Evolutionary conservation across 2,329 filamentous ascomycete genomes (phyloP).

Genomic region (Sporothrix dimorphospora): DNA sequence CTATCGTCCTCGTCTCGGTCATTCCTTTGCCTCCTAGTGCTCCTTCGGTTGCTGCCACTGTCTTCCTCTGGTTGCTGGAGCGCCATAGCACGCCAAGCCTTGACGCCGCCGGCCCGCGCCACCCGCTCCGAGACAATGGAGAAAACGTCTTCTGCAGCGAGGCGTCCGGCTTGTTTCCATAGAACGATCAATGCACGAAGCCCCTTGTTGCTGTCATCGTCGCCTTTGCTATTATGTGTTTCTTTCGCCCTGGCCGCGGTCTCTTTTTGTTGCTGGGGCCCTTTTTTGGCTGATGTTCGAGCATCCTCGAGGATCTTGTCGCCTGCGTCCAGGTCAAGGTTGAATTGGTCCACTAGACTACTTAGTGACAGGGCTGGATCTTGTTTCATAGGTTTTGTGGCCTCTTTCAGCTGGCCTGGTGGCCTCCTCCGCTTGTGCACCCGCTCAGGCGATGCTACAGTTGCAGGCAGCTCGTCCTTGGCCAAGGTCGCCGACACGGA

Average conservation of each 20-base stretch:
- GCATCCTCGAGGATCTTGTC: constrained; percentile 18
- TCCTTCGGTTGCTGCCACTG: neutral
- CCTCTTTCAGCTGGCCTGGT: constrained; percentile 56
- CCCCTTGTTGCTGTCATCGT: constrained; percentile 51
- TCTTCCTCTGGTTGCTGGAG: constrained; percentile 34
- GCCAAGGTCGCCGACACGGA: neutral
- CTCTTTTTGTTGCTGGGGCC: neutral
- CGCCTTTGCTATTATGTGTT: neutral
- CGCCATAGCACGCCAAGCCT: constrained; percentile 39
- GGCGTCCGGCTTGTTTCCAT: constrained; percentile 64
- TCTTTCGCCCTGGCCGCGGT: neutral
- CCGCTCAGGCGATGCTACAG: constrained; percentile 30
- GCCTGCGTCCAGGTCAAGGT: constrained; percentile 27
- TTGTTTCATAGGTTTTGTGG: constrained; percentile 30
- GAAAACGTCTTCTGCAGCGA: constrained; percentile 71
- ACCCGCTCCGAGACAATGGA: constrained; percentile 55
- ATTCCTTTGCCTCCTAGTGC: neutral
- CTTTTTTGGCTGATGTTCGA: neutral
- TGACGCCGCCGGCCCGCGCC: constrained; percentile 44
- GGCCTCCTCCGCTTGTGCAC: constrained; percentile 44
- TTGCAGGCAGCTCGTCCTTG: neutral
- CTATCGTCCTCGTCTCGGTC: neutral
- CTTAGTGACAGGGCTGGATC: constrained; percentile 20
- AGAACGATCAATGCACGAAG: constrained; percentile 58
- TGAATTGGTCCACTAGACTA: constrained; percentile 28